A percentile compares a stretch with the other conserved stretches of the same genome.
Conservation (phyloP, 495 filamentous ascomycete species). For the Penicillium ucsense region DNA sequence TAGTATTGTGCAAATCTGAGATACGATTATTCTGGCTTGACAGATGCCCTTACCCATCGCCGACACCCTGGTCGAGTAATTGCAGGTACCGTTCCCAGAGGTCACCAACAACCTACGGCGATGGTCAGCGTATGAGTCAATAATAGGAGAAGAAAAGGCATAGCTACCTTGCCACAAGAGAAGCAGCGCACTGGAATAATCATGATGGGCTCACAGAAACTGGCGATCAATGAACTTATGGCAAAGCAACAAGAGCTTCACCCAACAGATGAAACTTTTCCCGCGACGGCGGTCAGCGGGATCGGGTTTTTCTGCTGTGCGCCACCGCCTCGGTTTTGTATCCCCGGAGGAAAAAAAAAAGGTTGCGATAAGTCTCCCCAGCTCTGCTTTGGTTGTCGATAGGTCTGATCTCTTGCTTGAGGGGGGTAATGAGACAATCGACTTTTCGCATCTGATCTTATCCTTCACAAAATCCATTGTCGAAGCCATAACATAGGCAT, state of each 20-base stretch:
- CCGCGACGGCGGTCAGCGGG: slow-evolving; percentile 7
- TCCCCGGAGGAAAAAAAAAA: slow-evolving; percentile 13
- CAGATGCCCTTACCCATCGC: slow-evolving; percentile 55
- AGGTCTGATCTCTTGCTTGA: background rate
- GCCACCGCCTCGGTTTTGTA: slow-evolving; percentile 11
- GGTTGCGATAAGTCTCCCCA: background rate
- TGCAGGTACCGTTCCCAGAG: slow-evolving; percentile 90
- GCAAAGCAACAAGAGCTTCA: slow-evolving; percentile 3
- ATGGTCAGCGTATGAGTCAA: slow-evolving; percentile 6
- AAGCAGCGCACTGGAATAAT: slow-evolving; percentile 98
- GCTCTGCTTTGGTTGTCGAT: background rate
- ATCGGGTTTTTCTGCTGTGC: slow-evolving; percentile 11
- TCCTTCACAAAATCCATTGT: no score
- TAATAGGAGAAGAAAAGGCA: background rate
- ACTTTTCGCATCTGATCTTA: no score
- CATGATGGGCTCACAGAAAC: slow-evolving; percentile 47
- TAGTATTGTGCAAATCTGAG: background rate
- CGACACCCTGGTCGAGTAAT: slow-evolving; percentile 65
- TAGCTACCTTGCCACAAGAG: slow-evolving; percentile 90
- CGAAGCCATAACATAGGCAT: background rate
- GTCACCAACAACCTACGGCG: slow-evolving; percentile 76
- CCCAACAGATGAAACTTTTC: slow-evolving; percentile 10
- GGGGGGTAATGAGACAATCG: no score
- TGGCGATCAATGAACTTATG: slow-evolving; percentile 6
- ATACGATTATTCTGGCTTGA: background rate